Conservation (phyloP, 2,329 filamentous ascomycete species). For the Arthrinium phaeospermum region DNA sequence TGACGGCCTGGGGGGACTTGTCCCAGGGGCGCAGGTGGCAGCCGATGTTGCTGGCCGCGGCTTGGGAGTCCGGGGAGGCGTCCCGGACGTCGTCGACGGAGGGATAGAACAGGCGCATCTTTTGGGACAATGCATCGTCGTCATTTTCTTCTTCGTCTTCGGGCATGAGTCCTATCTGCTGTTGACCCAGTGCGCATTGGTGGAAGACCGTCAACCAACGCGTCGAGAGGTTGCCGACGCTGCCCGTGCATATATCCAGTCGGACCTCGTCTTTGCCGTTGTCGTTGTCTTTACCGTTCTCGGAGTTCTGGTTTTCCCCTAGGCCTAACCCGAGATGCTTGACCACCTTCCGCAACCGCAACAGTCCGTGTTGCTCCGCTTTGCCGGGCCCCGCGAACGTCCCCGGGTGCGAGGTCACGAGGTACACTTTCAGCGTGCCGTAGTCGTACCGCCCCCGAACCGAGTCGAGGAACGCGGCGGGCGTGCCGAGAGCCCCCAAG, state of each 20-base stretch:
- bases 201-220: conserved; percentile 33
- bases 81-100: conserved; percentile 28
- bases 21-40: conserved; percentile 33
- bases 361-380: conserved; percentile 31
- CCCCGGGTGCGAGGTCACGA: conserved; percentile 33
- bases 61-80: conserved; percentile 25
- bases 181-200: conserved; percentile 30
- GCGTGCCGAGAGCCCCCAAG: conserved; percentile 28
- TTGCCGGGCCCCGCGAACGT: conserved; percentile 25
- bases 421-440: conserved; percentile 30
- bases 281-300: not conserved
- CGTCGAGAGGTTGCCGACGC: conserved; percentile 30
- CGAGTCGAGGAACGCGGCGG: conserved; percentile 29
- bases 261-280: conserved; percentile 21
- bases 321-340: conserved; percentile 26
- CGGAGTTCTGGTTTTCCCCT: conserved; percentile 17
- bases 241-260: conserved; percentile 33
- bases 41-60: conserved; percentile 31
- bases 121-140: conserved; percentile 17
- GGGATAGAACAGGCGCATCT: conserved; percentile 33
- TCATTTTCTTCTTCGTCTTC: conserved; percentile 16
- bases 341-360: conserved; percentile 30
- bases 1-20: conserved; percentile 27
- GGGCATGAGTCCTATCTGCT: conserved; percentile 20
- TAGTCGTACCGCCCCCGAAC: conserved; percentile 33